A percentile compares a stretch with the other conserved stretches of the same genome.
Evolutionary conservation across 2,329 filamentous ascomycete genomes (phyloP).

Genomic region (Didymellaceae sp.): DNA sequence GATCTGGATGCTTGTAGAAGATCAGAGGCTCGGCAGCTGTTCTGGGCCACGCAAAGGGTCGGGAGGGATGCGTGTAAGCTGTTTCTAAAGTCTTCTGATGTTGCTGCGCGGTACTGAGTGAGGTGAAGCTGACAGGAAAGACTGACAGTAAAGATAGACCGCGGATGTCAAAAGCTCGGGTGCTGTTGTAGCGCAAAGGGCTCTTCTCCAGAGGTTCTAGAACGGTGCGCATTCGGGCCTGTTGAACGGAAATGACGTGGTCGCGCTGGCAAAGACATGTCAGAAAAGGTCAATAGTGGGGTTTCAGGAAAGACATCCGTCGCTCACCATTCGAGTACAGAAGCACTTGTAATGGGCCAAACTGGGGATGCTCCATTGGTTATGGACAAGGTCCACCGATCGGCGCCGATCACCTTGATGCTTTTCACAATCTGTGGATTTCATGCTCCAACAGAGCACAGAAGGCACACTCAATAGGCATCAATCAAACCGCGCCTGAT

Average conservation of each 20-base stretch:
- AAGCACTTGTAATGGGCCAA: conserved; percentile 1
- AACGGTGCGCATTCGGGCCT: conserved; percentile 19
- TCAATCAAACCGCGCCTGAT: background rate
- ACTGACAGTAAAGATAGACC: conserved; percentile 8
- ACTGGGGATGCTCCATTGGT: conserved; percentile 15
- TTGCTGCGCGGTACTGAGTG: background rate
- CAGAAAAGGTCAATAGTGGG: conserved; percentile 15
- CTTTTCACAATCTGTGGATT: conserved; percentile 1
- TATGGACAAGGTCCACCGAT: conserved; percentile 15
- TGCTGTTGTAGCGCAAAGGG: conserved; percentile 8
- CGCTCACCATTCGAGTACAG: conserved; percentile 25
- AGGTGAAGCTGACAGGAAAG: conserved; percentile 7
- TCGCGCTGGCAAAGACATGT: conserved; percentile 1
- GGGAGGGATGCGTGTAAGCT: background rate
- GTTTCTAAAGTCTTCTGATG: background rate
- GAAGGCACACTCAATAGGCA: background rate
- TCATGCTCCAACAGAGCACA: background rate
- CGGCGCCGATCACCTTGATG: conserved; percentile 15
- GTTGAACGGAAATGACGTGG: conserved; percentile 25
- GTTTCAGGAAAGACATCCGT: conserved; percentile 20
- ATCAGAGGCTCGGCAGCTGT: conserved; percentile 21
- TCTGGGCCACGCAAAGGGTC: conserved; percentile 24
- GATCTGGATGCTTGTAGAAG: conserved; percentile 17
- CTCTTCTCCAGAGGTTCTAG: conserved; percentile 22
- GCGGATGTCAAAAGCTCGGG: conserved; percentile 6